These are phyloP conservation scores for Claviceps citrina DNA, from an alignment of 2,329 filamentous ascomycete species.

Conservation along the genomic window DNA sequence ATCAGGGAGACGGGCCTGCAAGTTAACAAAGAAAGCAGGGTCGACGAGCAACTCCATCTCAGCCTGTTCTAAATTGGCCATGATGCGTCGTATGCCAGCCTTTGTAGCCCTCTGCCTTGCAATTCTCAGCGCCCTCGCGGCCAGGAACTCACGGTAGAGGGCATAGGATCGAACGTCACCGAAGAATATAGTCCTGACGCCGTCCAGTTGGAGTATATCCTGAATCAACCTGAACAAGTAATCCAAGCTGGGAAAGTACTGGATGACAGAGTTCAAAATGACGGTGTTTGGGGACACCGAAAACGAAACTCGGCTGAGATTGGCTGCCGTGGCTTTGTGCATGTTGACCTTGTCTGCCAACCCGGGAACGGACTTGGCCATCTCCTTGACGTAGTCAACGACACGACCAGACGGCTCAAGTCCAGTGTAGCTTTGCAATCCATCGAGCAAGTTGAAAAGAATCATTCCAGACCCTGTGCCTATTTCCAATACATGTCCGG, in stretches of 20 bases:
- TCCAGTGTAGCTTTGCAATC: slow-evolving; percentile 14
- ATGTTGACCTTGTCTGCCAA: slow-evolving; percentile 5
- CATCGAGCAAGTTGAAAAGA: slow-evolving; percentile 13
- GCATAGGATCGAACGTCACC: slow-evolving; percentile 12
- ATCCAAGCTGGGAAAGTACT: slow-evolving; percentile 15
- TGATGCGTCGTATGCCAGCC: slow-evolving; percentile 2
- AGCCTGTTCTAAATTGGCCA: slow-evolving; percentile 6
- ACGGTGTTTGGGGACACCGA: slow-evolving; percentile 7
- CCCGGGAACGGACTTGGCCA: slow-evolving; percentile 5
- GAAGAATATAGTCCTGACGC: slow-evolving; percentile 7
- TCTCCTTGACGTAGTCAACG: slow-evolving; percentile 9
- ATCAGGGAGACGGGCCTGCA: slow-evolving; percentile 7
- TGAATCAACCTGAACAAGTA: slow-evolving; percentile 11
- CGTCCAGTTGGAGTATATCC: background rate
- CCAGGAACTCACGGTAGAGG: slow-evolving; percentile 7
- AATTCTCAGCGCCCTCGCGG: background rate
- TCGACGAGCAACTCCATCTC: slow-evolving; percentile 14
- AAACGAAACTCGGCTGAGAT: background rate
- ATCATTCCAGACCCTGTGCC: slow-evolving; percentile 19
- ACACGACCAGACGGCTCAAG: slow-evolving; percentile 14
- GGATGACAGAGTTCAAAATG: slow-evolving; percentile 15
- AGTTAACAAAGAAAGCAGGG: slow-evolving; percentile 12
- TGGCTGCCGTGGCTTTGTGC: background rate
- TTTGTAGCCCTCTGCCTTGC: too few relatives aligned
- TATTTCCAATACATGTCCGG: slow-evolving; percentile 13